A percentile compares a stretch with the other conserved stretches of the same genome.
phyloP scores from a whole-genome alignment of 2,329 filamentous ascomycete genomes.

The Pestalotiopsis sp. region DNA sequence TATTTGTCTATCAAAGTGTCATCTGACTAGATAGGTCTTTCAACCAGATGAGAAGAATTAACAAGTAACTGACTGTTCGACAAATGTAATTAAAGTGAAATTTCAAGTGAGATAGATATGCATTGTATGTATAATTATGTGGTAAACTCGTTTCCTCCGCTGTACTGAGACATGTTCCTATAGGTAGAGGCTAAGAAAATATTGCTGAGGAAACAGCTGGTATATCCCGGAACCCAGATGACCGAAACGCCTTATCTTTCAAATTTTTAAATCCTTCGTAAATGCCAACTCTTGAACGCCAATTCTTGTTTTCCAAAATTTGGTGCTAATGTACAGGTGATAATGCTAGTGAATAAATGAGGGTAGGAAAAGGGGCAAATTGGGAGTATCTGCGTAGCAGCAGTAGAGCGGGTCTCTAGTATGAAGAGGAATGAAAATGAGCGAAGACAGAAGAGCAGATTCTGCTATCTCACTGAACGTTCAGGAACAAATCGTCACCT shows the following conservation, averaged over 20 bases:
- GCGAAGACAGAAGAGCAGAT: neutral
- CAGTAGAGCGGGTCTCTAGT: neutral
- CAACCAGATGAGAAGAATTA: neutral
- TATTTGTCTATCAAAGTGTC: no score
- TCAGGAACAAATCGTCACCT: conserved; percentile 67
- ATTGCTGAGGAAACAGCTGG: conserved; percentile 4
- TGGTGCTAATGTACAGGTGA: neutral
- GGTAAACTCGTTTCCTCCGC: neutral
- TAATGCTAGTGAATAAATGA: neutral
- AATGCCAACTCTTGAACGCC: conserved; percentile 1
- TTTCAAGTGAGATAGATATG: neutral
- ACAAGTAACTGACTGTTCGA: no score
- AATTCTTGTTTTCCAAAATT: neutral
- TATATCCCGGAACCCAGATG: neutral
- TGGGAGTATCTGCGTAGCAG: neutral
- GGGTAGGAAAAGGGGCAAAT: neutral
- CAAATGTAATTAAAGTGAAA: no score
- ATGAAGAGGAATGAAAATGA: neutral
- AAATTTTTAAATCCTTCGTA: neutral
- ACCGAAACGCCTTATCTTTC: neutral
- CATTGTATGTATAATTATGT: neutral
- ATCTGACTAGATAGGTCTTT: no score
- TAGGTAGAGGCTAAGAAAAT: neutral
- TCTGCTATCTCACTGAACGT: conserved; percentile 46
- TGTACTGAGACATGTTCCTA: neutral